These are phyloP conservation scores for Besnoitia besnoiti DNA, from an alignment of 169 alveolate species.

Conservation along the genomic window DNA sequence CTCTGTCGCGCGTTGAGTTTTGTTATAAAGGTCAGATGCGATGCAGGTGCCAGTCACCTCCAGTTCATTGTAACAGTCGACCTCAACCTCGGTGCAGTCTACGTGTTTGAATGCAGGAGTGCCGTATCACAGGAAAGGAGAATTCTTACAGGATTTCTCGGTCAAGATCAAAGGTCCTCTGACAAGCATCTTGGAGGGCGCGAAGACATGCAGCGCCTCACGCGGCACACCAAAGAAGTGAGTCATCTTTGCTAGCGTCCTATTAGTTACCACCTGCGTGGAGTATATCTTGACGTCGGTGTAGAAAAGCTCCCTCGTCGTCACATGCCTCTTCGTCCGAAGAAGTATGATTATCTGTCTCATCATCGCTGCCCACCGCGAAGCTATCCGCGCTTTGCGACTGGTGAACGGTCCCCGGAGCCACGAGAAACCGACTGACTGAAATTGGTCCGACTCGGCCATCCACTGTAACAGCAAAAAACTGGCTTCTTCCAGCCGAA, in stretches of 20 bases:
- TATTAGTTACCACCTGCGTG: not conserved
- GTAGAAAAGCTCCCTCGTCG: constrained; percentile 7
- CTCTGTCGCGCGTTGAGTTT: not conserved
- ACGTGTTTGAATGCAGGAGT: not conserved
- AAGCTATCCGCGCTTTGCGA: not conserved
- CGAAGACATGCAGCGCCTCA: not conserved
- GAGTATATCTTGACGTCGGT: not conserved
- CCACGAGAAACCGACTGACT: not conserved
- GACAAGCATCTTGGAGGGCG: constrained; percentile 36
- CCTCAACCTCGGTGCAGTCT: not conserved
- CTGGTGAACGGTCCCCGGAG: not conserved
- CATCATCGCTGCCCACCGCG: constrained; percentile 16
- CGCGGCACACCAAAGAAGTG: constrained; percentile 6
- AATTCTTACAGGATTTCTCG: not conserved
- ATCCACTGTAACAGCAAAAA: not conserved
- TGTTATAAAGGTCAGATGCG: not conserved
- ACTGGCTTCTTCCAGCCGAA: not conserved
- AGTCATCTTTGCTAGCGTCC: not conserved
- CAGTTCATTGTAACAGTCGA: not conserved
- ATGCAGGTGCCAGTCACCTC: constrained; percentile 27
- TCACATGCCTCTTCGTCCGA: not conserved
- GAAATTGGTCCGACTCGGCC: not conserved
- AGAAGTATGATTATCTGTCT: not conserved
- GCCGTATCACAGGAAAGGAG: not conserved
- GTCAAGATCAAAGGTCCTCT: not conserved